Base-by-base conservation (phyloP, 1,139 yeast species). In the Candida labiduridarum region DNA sequence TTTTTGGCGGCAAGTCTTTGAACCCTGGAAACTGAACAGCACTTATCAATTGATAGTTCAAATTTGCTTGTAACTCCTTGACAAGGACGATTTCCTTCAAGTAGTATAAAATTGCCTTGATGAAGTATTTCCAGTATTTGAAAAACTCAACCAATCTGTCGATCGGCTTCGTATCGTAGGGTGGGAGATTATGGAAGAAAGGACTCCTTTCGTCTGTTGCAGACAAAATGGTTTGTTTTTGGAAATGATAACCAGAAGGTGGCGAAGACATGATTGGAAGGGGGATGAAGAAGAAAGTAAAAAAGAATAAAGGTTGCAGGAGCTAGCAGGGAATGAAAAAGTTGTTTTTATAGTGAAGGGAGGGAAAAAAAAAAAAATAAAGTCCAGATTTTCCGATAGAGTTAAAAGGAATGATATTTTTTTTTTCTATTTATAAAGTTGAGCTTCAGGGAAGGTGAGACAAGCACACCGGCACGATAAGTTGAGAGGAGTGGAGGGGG, bases 71-170 rank as follows among this genome's bases (percentile, higher is more conserved):
- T 57, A 85, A 87, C 63, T 85, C 88, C 60, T 85, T 86, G 29
- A 87, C 85, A 50, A 83, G 71, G 4, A 84, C 71, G 41, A 84
- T 74, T 56, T 86, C 89, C 55, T 80, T 82, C 56, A 84, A 77
- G 63, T 87, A 87, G 54, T 75, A 73, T 33, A 83, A 72, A 52
- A 87, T 63, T 15, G 87, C 83, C 58, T 83, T 84, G 55, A 87
- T 74, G 53, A 87, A 79, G 64, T 81, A 82, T 60, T 86, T 83
- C 90, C 92, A 87, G 51, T 80, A 78, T 53, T 84, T 83, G 65
- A 87, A 87, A 60, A 87, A 74, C 50, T 74, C 79, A 49, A 80
- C 67, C 59, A 82, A 68, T 48, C 74, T 74, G 57, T 80, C 83
- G 18, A 80, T 73, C 2, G 85, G 85, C 50, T 63, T 71, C 27